Base-by-base conservation (phyloP, 2,329 filamentous ascomycete genomes). In the Colletotrichum sp. region DNA sequence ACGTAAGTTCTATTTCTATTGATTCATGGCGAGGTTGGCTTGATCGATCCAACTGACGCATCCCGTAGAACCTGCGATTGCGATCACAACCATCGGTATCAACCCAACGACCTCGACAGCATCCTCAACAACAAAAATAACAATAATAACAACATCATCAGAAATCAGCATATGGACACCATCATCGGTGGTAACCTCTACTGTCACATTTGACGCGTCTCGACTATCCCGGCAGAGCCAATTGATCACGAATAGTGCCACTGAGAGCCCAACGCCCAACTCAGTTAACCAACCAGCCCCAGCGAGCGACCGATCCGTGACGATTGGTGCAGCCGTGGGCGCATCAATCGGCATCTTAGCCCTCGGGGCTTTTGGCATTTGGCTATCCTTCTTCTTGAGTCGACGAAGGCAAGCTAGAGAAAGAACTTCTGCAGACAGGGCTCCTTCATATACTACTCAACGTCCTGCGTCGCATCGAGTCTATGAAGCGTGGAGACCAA, bases 31-130 rank as follows among this genome's bases (percentile, higher is more conserved):
- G 2, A 21, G 10, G n/a, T 13, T 21, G 0, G 7, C 2, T 3
- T 3, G 8, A n/a, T n/a, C 10, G 44, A 13, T 2, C 44, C 10
- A 3, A 1, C 10, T 21, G 10, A 49, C n/a, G 10, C 44, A 49
- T 2, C 18, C 10, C 3, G 44, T 15, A 74, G 71, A 59, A 26
- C 5, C 67, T 6, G 36, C 71, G 2, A 65, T 6, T 2, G 71
- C 71, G 6, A 70, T 74, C 9, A 74, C 71, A 24, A 74, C 71
- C 3, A 59, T 74, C 26, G 71, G 71, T 9, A 59, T 71, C 16
- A 4, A 55, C 6, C 21, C 39, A 1, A 74, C 66, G 4, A n/a
- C 26, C 9, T 44, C 39, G 18, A 4, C n/a, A 24, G 7, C n/a
- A 7, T 21, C 12, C 12, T 6, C 30, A 32, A 32, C 2, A 32